These are phyloP conservation scores for Neurospora africana DNA, from an alignment of 495 filamentous ascomycete species.

Conservation along the genomic window DNA sequence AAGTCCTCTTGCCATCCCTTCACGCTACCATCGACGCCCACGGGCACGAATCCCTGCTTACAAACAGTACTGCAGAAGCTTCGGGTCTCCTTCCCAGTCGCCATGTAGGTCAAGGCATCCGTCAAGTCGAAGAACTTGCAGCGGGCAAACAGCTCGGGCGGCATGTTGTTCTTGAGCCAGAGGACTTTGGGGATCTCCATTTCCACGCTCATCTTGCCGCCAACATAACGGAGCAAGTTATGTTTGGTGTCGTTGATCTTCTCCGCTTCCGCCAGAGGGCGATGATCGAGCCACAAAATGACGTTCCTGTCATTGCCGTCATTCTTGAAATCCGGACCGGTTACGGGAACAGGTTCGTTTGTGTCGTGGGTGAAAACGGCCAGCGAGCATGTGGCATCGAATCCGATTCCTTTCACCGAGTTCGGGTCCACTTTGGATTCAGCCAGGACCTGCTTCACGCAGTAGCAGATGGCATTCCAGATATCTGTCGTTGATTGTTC, in stretches of 20 bases:
- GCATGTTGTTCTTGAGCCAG: constrained; percentile 98
- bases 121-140: constrained; percentile 95
- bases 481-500: constrained; percentile 98
- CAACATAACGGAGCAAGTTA: constrained; percentile 89
- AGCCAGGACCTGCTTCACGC: constrained; percentile 64
- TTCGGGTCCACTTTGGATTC: constrained; percentile 65
- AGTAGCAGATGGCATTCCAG: constrained; percentile 80
- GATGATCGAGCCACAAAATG: constrained; percentile 87
- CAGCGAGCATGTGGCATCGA: constrained; percentile 95
- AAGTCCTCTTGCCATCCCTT: constrained; percentile 99
- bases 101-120: constrained; percentile 90
- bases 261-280: constrained; percentile 77
- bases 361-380: constrained; percentile 82
- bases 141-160: constrained; percentile 73
- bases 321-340: constrained; percentile 72
- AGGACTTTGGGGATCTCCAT: constrained; percentile 98
- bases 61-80: constrained; percentile 91
- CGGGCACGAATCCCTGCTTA: constrained; percentile 91
- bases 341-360: constrained; percentile 80
- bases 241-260: constrained; percentile 88
- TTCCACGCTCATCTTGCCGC: constrained; percentile 94
- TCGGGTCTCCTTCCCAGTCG: constrained; percentile 84
- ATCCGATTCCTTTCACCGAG: constrained; percentile 77
- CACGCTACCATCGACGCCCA: constrained; percentile 91
- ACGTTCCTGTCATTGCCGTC: constrained; percentile 75